Evolutionary conservation across 2,329 filamentous ascomycete genomes (phyloP).

Genomic region (Teratosphaeria gauchensis): DNA sequence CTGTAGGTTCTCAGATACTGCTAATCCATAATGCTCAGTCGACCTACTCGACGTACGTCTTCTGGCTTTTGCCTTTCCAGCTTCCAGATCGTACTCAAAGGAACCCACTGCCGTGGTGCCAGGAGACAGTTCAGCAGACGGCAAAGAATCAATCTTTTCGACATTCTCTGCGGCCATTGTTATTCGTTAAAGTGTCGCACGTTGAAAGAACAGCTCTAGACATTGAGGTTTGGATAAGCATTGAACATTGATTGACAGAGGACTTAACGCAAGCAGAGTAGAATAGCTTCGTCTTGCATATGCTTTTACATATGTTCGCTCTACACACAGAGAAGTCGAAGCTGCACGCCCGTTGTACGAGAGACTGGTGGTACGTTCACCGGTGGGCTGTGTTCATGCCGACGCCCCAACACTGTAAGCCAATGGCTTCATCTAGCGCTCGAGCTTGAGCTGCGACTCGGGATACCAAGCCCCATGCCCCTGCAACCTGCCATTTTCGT

Average conservation of each 20-base stretch:
- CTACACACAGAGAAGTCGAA: neutral
- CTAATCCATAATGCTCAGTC: neutral
- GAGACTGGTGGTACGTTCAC: neutral
- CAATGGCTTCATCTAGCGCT: too few species aligned
- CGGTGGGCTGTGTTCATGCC: constrained; percentile 16
- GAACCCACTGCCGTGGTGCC: neutral
- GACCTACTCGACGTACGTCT: neutral
- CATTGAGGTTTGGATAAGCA: neutral
- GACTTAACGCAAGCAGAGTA: neutral
- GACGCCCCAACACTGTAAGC: constrained; percentile 13
- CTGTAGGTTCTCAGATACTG: neutral
- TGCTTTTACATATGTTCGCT: constrained; percentile 22
- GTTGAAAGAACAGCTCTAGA: neutral
- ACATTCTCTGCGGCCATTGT: neutral
- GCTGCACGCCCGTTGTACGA: neutral
- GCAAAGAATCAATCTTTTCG: constrained; percentile 15
- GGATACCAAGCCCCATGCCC: too few species aligned
- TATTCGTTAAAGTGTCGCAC: neutral
- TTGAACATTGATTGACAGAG: neutral
- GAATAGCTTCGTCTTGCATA: neutral
- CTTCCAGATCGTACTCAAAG: neutral
- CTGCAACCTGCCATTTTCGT: too few species aligned
- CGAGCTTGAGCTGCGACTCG: too few species aligned
- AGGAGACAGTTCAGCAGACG: constrained; percentile 19
- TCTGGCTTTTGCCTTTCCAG: neutral